Evolutionary conservation across 1,284 basidiomycete genomes (phyloP).

Genomic region (Rhodotorula sp.): DNA sequence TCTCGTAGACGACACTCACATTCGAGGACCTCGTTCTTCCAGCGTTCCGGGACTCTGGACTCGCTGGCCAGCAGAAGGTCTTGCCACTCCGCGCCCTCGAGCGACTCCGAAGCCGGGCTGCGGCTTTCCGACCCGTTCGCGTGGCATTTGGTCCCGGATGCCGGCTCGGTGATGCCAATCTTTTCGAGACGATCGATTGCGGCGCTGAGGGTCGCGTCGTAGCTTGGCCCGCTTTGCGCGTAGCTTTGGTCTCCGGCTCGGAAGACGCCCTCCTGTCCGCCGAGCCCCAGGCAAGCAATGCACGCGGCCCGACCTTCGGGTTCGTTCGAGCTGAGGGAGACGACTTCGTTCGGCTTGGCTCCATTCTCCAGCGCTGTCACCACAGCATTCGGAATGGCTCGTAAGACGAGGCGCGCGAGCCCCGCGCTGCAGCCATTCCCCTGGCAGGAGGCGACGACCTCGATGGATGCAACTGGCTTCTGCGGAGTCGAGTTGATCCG

Average conservation of each 20-base stretch:
- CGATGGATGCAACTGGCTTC: neutral
- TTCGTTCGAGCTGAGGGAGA: neutral
- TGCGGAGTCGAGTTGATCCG: neutral
- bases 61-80: neutral
- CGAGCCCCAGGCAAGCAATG: neutral
- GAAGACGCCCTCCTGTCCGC: neutral
- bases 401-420: neutral
- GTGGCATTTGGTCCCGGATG: too few relatives aligned
- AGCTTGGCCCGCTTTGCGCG: neutral
- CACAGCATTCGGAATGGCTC: neutral
- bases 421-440: too few relatives aligned
- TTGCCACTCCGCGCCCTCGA: neutral
- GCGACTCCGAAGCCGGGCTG: too few relatives aligned
- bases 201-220: constrained; percentile 11
- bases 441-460: neutral
- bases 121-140: neutral
- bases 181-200: constrained; percentile 14
- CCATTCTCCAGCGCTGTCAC: neutral
- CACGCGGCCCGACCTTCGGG: neutral
- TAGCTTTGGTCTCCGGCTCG: neutral
- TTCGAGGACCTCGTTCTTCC: neutral
- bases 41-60: neutral
- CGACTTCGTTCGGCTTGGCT: neutral
- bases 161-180: neutral
- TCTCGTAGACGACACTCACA: constrained; percentile 4